Percentiles rank a stretch among this genome's conserved stretches.
phyloP scores from a whole-genome alignment of 2,329 filamentous ascomycete species.

The Penicillium sclerotigenum region DNA sequence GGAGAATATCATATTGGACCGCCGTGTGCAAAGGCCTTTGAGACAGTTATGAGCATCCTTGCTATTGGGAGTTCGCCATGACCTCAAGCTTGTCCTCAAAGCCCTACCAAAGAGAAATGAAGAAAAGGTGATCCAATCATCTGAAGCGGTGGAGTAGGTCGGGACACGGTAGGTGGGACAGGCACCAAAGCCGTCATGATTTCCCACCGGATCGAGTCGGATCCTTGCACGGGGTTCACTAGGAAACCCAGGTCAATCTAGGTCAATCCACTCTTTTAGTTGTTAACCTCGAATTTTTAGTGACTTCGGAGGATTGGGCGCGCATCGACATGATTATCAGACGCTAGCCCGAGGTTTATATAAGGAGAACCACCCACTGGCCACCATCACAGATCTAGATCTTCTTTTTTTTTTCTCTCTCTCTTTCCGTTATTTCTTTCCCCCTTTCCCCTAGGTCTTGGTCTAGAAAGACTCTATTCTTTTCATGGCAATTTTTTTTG shows the following conservation, averaged over 20 bases:
- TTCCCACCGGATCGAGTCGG: slow-evolving; percentile 28
- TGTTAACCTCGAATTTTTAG: slow-evolving; percentile 1
- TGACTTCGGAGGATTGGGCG: slow-evolving; percentile 19
- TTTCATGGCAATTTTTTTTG: background rate
- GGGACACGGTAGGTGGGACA: slow-evolving; percentile 29
- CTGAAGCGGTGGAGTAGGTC: slow-evolving; percentile 19
- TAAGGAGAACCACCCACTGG: slow-evolving; percentile 22
- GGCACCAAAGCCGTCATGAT: slow-evolving; percentile 26
- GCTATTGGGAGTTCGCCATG: background rate
- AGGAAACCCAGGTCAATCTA: slow-evolving; percentile 10
- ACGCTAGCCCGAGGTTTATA: slow-evolving; percentile 27
- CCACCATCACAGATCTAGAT: slow-evolving; percentile 10
- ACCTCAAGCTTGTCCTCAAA: background rate
- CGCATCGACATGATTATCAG: slow-evolving; percentile 24
- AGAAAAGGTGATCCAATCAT: slow-evolving; percentile 17
- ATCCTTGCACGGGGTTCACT: slow-evolving; percentile 23
- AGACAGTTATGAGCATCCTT: background rate
- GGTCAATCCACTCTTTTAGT: slow-evolving; percentile 6
- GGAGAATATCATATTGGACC: background rate
- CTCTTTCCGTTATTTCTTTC: background rate
- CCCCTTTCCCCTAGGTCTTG: background rate
- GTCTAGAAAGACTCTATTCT: background rate
- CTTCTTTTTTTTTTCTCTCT: slow-evolving; percentile 6
- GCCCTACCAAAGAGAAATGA: slow-evolving; percentile 5
- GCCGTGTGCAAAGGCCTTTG: background rate